phyloP scores from a whole-genome alignment of 2,329 filamentous ascomycete species.

The Cyanodermella asteris region DNA sequence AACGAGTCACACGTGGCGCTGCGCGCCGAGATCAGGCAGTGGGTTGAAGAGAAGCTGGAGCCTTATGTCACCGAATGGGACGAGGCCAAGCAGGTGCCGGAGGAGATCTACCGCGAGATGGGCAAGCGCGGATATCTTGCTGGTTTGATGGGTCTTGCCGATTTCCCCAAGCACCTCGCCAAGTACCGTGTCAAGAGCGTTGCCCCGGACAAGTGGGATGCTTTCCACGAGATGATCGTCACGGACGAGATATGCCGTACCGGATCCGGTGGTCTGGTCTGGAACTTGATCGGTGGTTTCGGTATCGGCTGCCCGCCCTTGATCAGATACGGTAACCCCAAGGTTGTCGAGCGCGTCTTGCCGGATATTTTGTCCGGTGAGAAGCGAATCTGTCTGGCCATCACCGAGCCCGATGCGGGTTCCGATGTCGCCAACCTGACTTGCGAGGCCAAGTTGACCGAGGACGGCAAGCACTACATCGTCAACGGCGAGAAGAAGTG shows the following conservation, averaged over 20 bases:
- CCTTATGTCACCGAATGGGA: constrained; percentile 92
- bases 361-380: constrained; percentile 76
- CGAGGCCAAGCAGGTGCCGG: constrained; percentile 74
- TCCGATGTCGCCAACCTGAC: constrained; percentile 88
- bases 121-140: constrained; percentile 76
- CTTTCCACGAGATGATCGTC: constrained; percentile 91
- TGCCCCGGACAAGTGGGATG: constrained; percentile 74
- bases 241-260: constrained; percentile 84
- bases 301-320: constrained; percentile 85
- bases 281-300: constrained; percentile 93
- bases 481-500: constrained; percentile 99
- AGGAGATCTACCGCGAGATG: constrained; percentile 85
- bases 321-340: constrained; percentile 75
- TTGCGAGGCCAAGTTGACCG: constrained; percentile 82
- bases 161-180: constrained; percentile 55
- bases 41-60: constrained; percentile 76
- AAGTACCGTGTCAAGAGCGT: constrained; percentile 55
- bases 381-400: constrained; percentile 92
- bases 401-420: constrained; percentile 90
- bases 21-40: constrained; percentile 74
- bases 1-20: constrained; percentile 85
- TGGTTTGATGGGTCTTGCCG: constrained; percentile 62
- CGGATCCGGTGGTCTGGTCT: constrained; percentile 81
- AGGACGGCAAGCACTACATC: constrained; percentile 96
- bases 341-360: constrained; percentile 65